Percentiles rank a stretch among this genome's conserved stretches.
These are phyloP conservation scores for Hygrocybe punicea DNA, from an alignment of 768 basidiomycete genomes.

Conservation along the genomic window DNA sequence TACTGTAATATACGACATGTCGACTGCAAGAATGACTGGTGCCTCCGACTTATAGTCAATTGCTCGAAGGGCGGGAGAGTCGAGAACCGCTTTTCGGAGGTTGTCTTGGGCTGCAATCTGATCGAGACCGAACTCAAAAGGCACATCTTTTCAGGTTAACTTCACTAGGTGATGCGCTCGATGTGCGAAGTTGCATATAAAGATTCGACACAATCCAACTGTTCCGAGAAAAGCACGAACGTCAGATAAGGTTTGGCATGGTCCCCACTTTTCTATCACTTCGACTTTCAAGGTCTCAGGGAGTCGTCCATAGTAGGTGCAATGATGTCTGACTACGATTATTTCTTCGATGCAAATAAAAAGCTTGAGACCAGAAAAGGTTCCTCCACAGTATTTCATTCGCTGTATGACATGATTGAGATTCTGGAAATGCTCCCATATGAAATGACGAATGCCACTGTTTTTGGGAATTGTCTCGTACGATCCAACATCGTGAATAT, in stretches of 20 bases:
- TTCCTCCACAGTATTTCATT: conserved; percentile 31
- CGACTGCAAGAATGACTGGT: too few relatives aligned
- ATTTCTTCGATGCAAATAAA: conserved; percentile 26
- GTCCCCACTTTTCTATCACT: conserved; percentile 26
- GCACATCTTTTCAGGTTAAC: conserved; percentile 32
- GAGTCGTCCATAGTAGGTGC: conserved; percentile 31
- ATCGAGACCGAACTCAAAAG: conserved; percentile 27
- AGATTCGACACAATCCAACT: not conserved
- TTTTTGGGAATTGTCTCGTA: conserved; percentile 39
- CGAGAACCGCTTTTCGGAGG: too few relatives aligned
- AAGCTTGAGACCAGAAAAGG: conserved; percentile 37
- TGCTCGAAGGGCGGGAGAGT: too few relatives aligned
- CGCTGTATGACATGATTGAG: too few relatives aligned
- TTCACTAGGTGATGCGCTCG: conserved; percentile 28
- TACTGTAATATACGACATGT: too few relatives aligned
- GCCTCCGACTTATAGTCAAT: too few relatives aligned
- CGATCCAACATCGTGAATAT: conserved; percentile 23
- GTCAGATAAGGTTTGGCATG: not conserved
- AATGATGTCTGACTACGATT: conserved; percentile 37
- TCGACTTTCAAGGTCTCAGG: conserved; percentile 18
- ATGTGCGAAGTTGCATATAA: conserved; percentile 16
- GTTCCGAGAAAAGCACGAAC: too few relatives aligned
- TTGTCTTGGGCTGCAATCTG: too few relatives aligned
- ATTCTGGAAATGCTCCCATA: too few relatives aligned
- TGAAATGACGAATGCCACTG: conserved; percentile 6